Percentiles rank a stretch among this genome's conserved stretches.
Evolutionary conservation across 2,329 filamentous ascomycete genomes (phyloP).

Genomic region (Verticillium nubilum): DNA sequence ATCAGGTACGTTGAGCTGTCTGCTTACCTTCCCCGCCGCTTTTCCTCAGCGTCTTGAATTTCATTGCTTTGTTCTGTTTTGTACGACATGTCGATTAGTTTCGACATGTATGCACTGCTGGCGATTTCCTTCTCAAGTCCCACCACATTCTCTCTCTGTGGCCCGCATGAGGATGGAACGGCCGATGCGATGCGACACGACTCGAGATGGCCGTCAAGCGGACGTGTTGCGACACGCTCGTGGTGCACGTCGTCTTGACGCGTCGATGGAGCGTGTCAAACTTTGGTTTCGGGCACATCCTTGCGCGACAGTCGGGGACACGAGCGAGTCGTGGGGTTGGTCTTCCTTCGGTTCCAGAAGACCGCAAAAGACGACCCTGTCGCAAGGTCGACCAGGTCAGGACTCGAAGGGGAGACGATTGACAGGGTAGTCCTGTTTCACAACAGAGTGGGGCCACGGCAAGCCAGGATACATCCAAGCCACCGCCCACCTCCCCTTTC

Average conservation of each 20-base stretch:
- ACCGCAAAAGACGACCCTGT: slow-evolving; percentile 27
- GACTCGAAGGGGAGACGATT: slow-evolving; percentile 36
- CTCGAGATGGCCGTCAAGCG: background rate
- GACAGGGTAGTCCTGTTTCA: slow-evolving; percentile 50
- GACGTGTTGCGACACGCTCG: background rate
- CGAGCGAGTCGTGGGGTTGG: slow-evolving; percentile 7
- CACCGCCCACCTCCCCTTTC: background rate
- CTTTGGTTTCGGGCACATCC: background rate
- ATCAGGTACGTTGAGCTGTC: slow-evolving; percentile 19
- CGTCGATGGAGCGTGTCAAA: background rate
- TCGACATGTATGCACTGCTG: background rate
- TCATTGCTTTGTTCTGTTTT: background rate
- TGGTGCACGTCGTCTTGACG: background rate
- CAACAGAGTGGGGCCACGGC: slow-evolving; percentile 34
- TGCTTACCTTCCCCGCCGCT: slow-evolving; percentile 3
- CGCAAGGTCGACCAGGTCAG: slow-evolving; percentile 39
- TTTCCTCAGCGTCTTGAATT: background rate
- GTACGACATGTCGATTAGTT: background rate
- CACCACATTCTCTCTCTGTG: background rate
- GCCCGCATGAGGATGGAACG: background rate
- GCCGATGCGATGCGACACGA: background rate
- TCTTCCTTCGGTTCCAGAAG: slow-evolving; percentile 36
- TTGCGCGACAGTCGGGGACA: slow-evolving; percentile 1
- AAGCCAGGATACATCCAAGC: slow-evolving; percentile 5
- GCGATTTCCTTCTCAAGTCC: background rate